Conservation (phyloP, 495 filamentous ascomycete genomes). For the Niebla homalea region DNA sequence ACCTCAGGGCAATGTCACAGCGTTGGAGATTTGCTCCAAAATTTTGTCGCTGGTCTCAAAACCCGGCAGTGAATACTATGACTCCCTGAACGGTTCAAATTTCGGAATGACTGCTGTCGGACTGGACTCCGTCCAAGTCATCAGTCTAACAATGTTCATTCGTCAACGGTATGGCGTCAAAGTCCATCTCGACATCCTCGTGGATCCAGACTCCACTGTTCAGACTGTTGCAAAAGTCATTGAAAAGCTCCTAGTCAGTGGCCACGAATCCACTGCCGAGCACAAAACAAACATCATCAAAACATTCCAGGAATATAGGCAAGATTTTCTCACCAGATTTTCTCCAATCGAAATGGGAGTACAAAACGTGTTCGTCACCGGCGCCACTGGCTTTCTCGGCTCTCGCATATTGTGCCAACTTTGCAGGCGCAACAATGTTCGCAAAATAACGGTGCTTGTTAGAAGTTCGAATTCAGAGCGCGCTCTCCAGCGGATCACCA, state of each 20-base stretch:
- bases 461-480: conserved; percentile 7
- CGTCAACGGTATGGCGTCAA: conserved; percentile 17
- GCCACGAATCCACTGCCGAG: not conserved
- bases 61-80: conserved; percentile 4
- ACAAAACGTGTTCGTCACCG: conserved; percentile 18
- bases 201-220: conserved; percentile 17
- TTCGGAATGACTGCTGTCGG: conserved; percentile 17
- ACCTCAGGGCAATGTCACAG: conserved; percentile 10
- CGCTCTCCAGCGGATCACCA: conserved; percentile 14
- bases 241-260: conserved; percentile 4
- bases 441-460: conserved; percentile 18
- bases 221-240: conserved; percentile 12
- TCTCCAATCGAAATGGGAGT: not conserved
- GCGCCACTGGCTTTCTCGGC: conserved; percentile 24
- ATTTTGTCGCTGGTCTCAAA: conserved; percentile 14
- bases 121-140: conserved; percentile 25
- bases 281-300: not conserved
- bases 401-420: conserved; percentile 18
- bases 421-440: conserved; percentile 5
- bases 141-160: conserved; percentile 20
- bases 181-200: conserved; percentile 14
- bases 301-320: not conserved
- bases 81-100: conserved; percentile 13
- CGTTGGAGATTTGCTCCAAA: conserved; percentile 15
- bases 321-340: not conserved